Evolutionary conservation across 306 rosid genomes (phyloP), one percentile per base, ranked within the genome.

Genomic region (Dalbergia oliveri): DNA sequence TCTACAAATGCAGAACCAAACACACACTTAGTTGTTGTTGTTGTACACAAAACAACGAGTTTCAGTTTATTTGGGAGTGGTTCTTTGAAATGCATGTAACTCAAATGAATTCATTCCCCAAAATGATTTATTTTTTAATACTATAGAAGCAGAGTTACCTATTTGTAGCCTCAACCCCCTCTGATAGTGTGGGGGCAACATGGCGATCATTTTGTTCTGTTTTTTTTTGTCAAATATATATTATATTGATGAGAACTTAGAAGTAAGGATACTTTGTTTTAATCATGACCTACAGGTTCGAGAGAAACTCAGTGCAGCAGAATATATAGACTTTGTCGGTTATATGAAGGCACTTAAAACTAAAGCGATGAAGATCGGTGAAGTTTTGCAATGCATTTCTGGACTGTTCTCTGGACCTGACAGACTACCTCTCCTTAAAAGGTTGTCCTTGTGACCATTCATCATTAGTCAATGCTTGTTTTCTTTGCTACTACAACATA

Each of bases 271-370:
- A 54, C 69, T 69, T 71, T 66, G 77, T 84, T 76, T 49, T 47
- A 66, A 60, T 45, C 68, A 60, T 81, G 75, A 57, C 66, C 70
- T 83, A 12, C 90, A 94, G 98, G 98, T 93, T 63, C 86, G 85
- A 73, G 97, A 88, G 79, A 91, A 90, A 82, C 97, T 93, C 54
- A 87, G 88, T 86, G 70, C 87, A 49, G 67, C 86, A 8, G 97
- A 94, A 79, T 94, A 94, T 82, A 77, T 75, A 73, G 92, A 90
- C 75, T 94, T 93, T 79, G 97, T 92, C 74, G 85, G 85, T 73
- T 89, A 79, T 73, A 93, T 94, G 97, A 93, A 91, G 84, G 97
- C 97, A 50, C 91, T 94, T 9, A 93, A 92, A 84, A 88, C 92
- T 72, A 93, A 94, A 91, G 88, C 90, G n/a, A 84, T 93, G 95